Percentiles rank a stretch among this genome's conserved stretches.
phyloP scores from a whole-genome alignment of 202 grass and related monocot species.

The Digitaria exilis region DNA sequence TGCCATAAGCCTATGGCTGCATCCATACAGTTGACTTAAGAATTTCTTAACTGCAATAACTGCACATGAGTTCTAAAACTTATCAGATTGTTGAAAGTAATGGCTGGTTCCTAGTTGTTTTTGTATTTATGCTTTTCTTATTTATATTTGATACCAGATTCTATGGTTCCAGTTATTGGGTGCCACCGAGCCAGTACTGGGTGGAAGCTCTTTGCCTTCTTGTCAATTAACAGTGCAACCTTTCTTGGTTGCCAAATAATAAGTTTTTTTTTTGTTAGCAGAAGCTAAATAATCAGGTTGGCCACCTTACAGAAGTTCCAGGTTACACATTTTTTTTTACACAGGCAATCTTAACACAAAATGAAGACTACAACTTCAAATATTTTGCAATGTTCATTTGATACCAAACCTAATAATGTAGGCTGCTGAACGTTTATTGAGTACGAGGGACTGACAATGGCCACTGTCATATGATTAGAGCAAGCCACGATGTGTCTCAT shows the following conservation, averaged over 20 bases:
- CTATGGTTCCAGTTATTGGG: too few relatives aligned
- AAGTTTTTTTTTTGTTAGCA: too few relatives aligned
- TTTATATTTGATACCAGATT: slow-evolving; percentile 47
- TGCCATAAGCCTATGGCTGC: neutral
- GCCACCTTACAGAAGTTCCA: neutral
- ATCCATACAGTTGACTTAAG: neutral
- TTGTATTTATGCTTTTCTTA: neutral
- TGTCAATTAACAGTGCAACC: slow-evolving; percentile 59
- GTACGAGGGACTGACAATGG: too few relatives aligned
- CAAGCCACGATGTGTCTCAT: slow-evolving; percentile 73
- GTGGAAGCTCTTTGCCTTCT: slow-evolving; percentile 64
- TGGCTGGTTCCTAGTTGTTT: neutral
- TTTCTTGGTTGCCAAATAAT: too few relatives aligned
- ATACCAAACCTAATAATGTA: slow-evolving; percentile 22
- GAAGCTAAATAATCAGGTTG: slow-evolving; percentile 65
- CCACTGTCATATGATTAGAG: too few relatives aligned
- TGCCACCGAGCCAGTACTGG: slow-evolving; percentile 72
- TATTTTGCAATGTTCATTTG: neutral
- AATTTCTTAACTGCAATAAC: neutral
- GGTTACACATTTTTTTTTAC: too few relatives aligned
- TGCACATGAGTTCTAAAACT: neutral
- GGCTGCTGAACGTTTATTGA: slow-evolving; percentile 80
- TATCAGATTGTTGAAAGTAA: neutral
- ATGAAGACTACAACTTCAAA: neutral
- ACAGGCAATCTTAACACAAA: neutral